phyloP scores from a whole-genome alignment of 768 basidiomycete genomes.

The Lanmaoa rubissima region DNA sequence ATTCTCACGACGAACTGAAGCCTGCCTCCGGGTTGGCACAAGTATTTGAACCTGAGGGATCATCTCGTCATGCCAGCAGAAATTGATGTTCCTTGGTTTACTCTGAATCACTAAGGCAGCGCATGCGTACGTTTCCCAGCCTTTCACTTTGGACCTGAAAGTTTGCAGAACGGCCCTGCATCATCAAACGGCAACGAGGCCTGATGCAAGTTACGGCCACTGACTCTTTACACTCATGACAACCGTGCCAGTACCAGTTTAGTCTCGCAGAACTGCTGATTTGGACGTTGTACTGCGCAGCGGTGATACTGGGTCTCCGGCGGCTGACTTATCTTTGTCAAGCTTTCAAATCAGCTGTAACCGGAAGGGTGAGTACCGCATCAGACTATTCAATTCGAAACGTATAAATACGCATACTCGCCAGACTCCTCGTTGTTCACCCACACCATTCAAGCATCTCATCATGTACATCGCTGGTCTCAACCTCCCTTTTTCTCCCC shows the following conservation, averaged over 20 bases:
- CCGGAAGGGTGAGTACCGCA: conserved; percentile 5
- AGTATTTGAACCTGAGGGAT: too few species aligned
- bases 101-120: background rate
- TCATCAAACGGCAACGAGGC: too few species aligned
- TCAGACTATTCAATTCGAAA: background rate
- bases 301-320: too few species aligned
- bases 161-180: background rate
- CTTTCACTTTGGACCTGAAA: background rate
- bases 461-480: conserved; percentile 21
- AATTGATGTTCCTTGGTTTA: background rate
- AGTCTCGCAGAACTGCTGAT: background rate
- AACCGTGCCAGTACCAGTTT: background rate
- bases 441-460: background rate
- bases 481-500: background rate
- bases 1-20: background rate
- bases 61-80: too few species aligned
- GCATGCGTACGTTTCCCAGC: background rate
- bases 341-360: background rate
- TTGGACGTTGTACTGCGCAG: background rate
- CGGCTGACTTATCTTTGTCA: background rate
- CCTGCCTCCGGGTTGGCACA: background rate
- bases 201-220: too few species aligned
- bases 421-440: background rate
- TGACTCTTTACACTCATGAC: background rate
- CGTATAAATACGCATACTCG: background rate